Conservation (phyloP, 805 yeast genomes). For the Saturnispora silvae region DNA sequence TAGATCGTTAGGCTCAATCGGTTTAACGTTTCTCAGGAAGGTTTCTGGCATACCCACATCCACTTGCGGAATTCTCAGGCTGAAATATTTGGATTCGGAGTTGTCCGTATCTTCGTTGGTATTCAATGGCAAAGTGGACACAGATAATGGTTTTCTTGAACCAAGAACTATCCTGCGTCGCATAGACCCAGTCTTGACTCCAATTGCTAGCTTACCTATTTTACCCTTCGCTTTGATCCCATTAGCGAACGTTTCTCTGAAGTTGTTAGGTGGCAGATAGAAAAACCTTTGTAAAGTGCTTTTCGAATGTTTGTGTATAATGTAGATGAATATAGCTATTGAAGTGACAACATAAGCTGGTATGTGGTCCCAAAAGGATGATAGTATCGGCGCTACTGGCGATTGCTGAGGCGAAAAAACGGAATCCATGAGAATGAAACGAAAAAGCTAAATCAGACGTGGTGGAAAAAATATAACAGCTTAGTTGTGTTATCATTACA, state of each 20-base stretch:
- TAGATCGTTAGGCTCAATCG: conserved; percentile 23
- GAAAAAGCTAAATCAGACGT: too few relatives aligned
- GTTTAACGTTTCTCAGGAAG: conserved; percentile 19
- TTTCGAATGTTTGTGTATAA: conserved; percentile 1
- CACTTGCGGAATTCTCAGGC: conserved; percentile 20
- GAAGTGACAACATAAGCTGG: background rate
- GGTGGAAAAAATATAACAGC: too few relatives aligned
- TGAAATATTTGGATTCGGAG: conserved; percentile 11
- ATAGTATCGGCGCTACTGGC: too few relatives aligned
- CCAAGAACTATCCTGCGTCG: conserved; percentile 26
- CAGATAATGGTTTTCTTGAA: conserved; percentile 21
- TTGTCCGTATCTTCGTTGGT: conserved; percentile 9
- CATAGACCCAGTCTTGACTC: conserved; percentile 19
- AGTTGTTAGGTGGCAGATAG: conserved; percentile 22
- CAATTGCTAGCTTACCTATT: conserved; percentile 16
- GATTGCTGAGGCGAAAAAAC: too few relatives aligned
- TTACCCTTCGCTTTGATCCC: conserved; percentile 17
- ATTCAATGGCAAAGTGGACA: conserved; percentile 27
- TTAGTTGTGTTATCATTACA: too few relatives aligned
- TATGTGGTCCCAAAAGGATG: too few relatives aligned
- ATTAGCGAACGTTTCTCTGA: conserved; percentile 16
- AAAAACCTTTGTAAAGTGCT: conserved; percentile 18
- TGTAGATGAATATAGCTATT: background rate
- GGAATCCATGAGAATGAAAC: too few relatives aligned
- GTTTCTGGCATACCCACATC: conserved; percentile 16